These are phyloP conservation scores for Papiliotrema terrestris DNA, from an alignment of 1,284 basidiomycete species.

Conservation along the genomic window DNA sequence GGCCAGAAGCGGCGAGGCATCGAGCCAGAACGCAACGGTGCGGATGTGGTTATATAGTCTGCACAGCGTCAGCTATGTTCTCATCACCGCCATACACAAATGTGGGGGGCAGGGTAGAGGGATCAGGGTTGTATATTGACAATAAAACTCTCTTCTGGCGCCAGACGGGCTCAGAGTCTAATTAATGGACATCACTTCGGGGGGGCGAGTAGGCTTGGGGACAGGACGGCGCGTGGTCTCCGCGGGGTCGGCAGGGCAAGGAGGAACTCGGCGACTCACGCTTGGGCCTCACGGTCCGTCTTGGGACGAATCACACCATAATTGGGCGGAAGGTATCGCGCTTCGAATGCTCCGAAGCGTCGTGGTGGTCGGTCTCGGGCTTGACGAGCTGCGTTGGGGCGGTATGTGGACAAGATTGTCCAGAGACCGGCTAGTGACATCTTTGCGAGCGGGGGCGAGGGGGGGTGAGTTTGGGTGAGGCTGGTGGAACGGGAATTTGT, in stretches of 20 bases:
- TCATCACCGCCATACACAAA: slow-evolving; percentile 3
- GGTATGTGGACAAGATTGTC: slow-evolving; percentile 6
- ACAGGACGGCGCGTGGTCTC: background rate
- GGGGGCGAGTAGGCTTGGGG: background rate
- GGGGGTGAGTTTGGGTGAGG: background rate
- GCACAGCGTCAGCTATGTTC: slow-evolving; percentile 3
- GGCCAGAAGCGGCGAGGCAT: slow-evolving; percentile 45
- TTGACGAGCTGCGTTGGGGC: slow-evolving; percentile 4
- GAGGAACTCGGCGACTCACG: slow-evolving; percentile 25
- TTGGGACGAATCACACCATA: slow-evolving; percentile 28
- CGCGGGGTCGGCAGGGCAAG: background rate
- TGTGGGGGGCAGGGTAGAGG: background rate
- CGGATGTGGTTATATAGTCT: slow-evolving; percentile 49
- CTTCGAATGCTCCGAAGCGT: slow-evolving; percentile 44
- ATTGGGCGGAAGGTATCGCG: slow-evolving; percentile 35
- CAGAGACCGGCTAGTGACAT: slow-evolving; percentile 5
- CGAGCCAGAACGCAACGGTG: slow-evolving; percentile 48
- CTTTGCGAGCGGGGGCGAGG: background rate
- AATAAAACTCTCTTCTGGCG: slow-evolving; percentile 17
- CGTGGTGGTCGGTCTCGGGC: slow-evolving; percentile 13
- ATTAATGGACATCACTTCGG: slow-evolving; percentile 31
- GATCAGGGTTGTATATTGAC: slow-evolving; percentile 8
- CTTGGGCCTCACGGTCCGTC: slow-evolving; percentile 44
- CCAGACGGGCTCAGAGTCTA: slow-evolving; percentile 26
- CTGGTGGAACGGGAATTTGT: background rate